A percentile compares a stretch with the other conserved stretches of the same genome.
phyloP scores from a whole-genome alignment of 2,329 filamentous ascomycete species.

The Fusarium oxysporum region DNA sequence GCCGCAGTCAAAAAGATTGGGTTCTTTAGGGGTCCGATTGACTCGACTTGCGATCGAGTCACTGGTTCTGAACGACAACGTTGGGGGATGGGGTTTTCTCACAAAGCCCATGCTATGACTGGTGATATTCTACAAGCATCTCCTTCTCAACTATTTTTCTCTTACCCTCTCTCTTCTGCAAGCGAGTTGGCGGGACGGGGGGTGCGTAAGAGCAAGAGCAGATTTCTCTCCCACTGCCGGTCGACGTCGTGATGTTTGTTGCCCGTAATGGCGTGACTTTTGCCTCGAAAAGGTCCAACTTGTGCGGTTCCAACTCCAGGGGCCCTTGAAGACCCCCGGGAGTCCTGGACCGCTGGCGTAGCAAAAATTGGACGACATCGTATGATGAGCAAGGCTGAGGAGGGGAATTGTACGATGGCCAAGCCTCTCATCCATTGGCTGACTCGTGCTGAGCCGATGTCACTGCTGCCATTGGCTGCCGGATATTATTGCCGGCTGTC shows the following conservation, averaged over 20 bases:
- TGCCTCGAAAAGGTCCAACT: constrained; percentile 42
- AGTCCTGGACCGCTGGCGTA: constrained; percentile 44
- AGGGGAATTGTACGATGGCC: constrained; percentile 50
- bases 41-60: constrained; percentile 24
- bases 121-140: constrained; percentile 23
- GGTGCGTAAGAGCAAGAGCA: constrained; percentile 24
- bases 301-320: constrained; percentile 40
- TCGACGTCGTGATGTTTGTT: constrained; percentile 46
- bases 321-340: constrained; percentile 40
- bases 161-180: constrained; percentile 15
- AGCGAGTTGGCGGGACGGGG: constrained; percentile 26
- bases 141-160: constrained; percentile 14
- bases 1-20: constrained; percentile 31
- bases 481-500: constrained; percentile 14
- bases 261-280: constrained; percentile 48
- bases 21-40: constrained; percentile 21
- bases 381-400: constrained; percentile 55
- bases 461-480: constrained; percentile 27
- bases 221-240: constrained; percentile 39
- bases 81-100: constrained; percentile 28
- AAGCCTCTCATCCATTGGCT: constrained; percentile 42
- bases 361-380: constrained; percentile 50
- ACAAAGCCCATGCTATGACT: constrained; percentile 12
- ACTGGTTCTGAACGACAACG: constrained; percentile 16
- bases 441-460: constrained; percentile 16